Evolutionary conservation across 768 basidiomycete species (phyloP), one percentile per base, ranked within the genome.

Genomic region (Strobilomyces confusus): DNA sequence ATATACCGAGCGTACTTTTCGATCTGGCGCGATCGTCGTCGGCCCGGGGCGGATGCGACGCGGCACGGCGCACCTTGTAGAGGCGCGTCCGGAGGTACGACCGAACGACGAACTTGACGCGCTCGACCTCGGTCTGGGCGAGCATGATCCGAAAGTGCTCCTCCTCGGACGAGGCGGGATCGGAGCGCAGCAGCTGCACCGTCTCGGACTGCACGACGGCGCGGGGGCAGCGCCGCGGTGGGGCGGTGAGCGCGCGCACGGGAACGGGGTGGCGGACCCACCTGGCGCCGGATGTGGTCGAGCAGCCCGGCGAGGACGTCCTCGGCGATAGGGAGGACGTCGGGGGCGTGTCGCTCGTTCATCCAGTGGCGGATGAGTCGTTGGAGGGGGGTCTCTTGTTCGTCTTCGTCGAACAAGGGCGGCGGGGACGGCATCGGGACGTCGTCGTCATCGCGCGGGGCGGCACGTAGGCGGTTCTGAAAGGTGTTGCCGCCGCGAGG

Each of bases 131-230:
- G 0, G 92, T 95, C 71, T 95, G 92, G 0, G 91, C 94, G 49
- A 98, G 85, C 77, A 92, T 87, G 32, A 95, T 89, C 59, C 92
- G 78, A 55, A 94, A 89, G 63, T 98, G 93, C 58, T 98, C 94
- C 56, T 95, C 92, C 63, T 95, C 92, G 1, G 87, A 91, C 3
- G 90, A 86, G 34, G 83, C 80, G 0, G 91, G 88, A 67, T 95
- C 92, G 23, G 82, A 82, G 5, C 89, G 80, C 29, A 97, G 72
- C 44, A 80, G 73, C 64, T 82, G 91, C 33, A 90, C 91, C 52
- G 81, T 82, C 58, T 89, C 84, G 54, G 86, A 84, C 92, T 95
- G 62, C 49, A 22, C 37, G 15, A 49, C 20, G n/a, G n/a, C n/a
- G n/a, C n/a, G n/a, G n/a, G 9, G 14, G 17, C n/a, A 14, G 6